These are phyloP conservation scores for Zymoseptoria tritici DNA, from an alignment of 2,329 filamentous ascomycete genomes.

Conservation along the genomic window DNA sequence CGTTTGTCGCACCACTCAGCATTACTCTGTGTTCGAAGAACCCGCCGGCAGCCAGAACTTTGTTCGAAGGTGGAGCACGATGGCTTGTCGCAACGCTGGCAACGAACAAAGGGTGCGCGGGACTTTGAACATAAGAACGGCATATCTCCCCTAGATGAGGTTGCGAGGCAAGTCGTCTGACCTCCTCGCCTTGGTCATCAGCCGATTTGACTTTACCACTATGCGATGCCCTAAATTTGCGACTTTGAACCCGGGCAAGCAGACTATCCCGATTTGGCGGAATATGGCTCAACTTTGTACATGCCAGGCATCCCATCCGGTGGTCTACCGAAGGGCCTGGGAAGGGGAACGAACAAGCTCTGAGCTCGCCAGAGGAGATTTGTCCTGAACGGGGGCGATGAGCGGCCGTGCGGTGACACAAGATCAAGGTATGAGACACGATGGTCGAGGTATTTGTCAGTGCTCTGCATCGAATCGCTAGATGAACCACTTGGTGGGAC, in stretches of 20 bases:
- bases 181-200: no score
- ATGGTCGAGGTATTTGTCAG: no score
- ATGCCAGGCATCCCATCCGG: background rate
- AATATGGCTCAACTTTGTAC: background rate
- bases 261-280: background rate
- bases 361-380: background rate
- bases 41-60: constrained; percentile 68
- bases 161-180: no score
- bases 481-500: no score
- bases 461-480: no score
- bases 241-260: background rate
- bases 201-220: background rate
- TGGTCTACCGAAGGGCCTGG: background rate
- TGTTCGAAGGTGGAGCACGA: constrained; percentile 89
- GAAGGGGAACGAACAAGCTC: background rate
- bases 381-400: background rate
- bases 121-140: constrained; percentile 52
- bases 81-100: constrained; percentile 89
- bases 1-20: constrained; percentile 89
- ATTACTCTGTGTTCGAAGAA: constrained; percentile 80
- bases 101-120: constrained; percentile 76
- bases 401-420: no score
- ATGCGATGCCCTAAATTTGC: background rate
- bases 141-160: constrained; percentile 10
- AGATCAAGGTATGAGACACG: no score